Evolutionary conservation across 768 basidiomycete species (phyloP), one percentile per base, ranked within the genome.

Genomic region (Suillus variegatus): DNA sequence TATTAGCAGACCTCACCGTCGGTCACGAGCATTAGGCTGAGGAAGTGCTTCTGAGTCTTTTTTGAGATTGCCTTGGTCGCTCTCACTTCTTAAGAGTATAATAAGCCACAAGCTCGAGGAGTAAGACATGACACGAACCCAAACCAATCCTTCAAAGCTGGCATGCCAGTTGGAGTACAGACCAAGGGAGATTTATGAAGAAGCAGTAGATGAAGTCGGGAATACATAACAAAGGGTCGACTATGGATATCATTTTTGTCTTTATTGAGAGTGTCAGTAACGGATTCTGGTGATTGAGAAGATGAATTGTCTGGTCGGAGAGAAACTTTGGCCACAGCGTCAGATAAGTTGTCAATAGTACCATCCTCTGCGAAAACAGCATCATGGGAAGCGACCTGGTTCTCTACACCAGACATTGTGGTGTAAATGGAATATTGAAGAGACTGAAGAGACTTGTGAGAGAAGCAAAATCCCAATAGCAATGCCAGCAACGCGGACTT

Each of bases 101-200:
- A 77, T 81, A 68, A 68, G 66, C 60, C 43, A 69, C 67, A 51
- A 56, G 65, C 40, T 71, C 64, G 66, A 65, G 66, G 64, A 67
- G 61, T 44, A 61, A 38, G 62, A 46, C 61, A 57, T 28, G 65
- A 62, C 46, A 80, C 87, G 65, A 75, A 95, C 93, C 93, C 93
- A 78, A 94, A 95, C 93, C 93, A 95, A 55, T 90, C 87, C 79
- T 89, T 93, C 61, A 95, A 79, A 55, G 86, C 81, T 60, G 93
- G 93, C 94, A 95, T 94, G 68, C 86, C 86, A 60, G 80, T 73
- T 7, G 94, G 93, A 32, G 82, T 80, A 66, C 84, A 81, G 32
- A 95, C 90, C 47, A 94, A 79, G 28, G 91, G 89, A n/a, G 93
- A 94, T 67, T 84, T 85, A 68, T 86, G 83, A 25, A 95, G 84